A percentile compares a stretch with the other conserved stretches of the same genome.
Conservation (phyloP, 805 yeast species). For the Candida ficus region DNA sequence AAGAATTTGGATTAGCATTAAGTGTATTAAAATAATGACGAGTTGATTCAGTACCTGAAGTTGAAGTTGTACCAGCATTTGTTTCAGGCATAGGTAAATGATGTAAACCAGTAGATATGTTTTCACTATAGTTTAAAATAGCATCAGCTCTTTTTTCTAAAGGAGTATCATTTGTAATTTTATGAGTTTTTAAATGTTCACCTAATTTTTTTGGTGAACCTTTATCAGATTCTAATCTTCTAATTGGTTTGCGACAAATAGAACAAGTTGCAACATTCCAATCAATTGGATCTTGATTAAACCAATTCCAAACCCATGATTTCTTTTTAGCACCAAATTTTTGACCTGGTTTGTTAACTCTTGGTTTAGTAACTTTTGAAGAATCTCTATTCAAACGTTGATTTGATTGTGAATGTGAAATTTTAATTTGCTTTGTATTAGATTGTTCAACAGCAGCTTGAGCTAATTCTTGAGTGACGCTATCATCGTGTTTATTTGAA, state of each 20-base stretch:
- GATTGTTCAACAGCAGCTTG: conserved; percentile 23
- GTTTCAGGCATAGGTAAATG: no score
- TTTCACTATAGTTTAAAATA: background rate
- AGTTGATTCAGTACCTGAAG: conserved; percentile 21
- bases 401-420: background rate
- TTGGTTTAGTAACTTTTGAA: conserved; percentile 19
- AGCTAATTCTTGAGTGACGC: conserved; percentile 12
- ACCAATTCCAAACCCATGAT: conserved; percentile 64
- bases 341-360: conserved; percentile 46
- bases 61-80: background rate
- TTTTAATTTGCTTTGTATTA: conserved; percentile 4
- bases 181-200: conserved; percentile 53
- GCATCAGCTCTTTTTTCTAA: background rate
- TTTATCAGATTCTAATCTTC: conserved; percentile 45
- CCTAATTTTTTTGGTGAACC: conserved; percentile 56
- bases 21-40: conserved; percentile 30
- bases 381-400: background rate
- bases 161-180: conserved; percentile 26
- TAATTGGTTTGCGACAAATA: conserved; percentile 44
- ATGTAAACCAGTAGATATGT: no score
- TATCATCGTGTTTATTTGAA: conserved; percentile 8
- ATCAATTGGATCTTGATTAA: conserved; percentile 43
- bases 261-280: conserved; percentile 51
- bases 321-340: conserved; percentile 56
- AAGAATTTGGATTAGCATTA: conserved; percentile 11